Base-by-base conservation (phyloP, 495 filamentous ascomycete species). In the Trichocladium antarcticum region DNA sequence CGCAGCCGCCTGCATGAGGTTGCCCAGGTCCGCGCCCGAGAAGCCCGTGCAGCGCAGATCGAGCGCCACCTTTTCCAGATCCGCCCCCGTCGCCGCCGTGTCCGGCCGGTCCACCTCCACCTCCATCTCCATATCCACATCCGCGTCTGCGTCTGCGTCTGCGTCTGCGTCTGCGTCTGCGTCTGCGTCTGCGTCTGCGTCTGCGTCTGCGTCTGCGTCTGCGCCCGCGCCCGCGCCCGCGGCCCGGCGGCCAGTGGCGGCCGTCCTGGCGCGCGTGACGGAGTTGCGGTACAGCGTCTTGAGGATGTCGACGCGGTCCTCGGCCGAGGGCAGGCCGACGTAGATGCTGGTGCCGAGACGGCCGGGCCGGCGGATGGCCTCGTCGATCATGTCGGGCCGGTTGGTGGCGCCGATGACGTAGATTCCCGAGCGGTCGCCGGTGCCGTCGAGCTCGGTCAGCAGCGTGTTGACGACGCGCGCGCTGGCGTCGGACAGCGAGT, bases 361-460 rank as follows among this genome's bases (percentile, higher is more conserved):
- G 11, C 92, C 92, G 0, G 92, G 90, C 2, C 92, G 81, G 11
- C 95, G 77, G 81, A 98, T 96, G 6, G 92, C 92, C 1, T 85
- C 81, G 61, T 98, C 92, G 58, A 98, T 96, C 60, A 95, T 93
- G 58, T 98, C 92, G 2, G 90, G 90, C 1, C 92, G 69, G 60
- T 98, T 98, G 4, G 93, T 96, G 1, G 92, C 92, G 12, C 87
- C 92, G 50, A 98, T 84, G 22, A 98, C 85, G 64, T 94, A 96
- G 56, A 98, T 90, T 3, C 93, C 90, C 36, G 77, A 72, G 14
- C 93, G 81, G 47, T 79, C 83, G 49, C 75, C 79, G 12, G 95
- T 73, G 20, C 92, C 92, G 59, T 98, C 92, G 1, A 98, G 75
- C 65, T 98, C 92, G 1, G 92, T 97, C n/a, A 98, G 79, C 0